These are phyloP conservation scores for Pulveroboletus sp. DNA, from an alignment of 768 basidiomycete species.

Conservation along the genomic window DNA sequence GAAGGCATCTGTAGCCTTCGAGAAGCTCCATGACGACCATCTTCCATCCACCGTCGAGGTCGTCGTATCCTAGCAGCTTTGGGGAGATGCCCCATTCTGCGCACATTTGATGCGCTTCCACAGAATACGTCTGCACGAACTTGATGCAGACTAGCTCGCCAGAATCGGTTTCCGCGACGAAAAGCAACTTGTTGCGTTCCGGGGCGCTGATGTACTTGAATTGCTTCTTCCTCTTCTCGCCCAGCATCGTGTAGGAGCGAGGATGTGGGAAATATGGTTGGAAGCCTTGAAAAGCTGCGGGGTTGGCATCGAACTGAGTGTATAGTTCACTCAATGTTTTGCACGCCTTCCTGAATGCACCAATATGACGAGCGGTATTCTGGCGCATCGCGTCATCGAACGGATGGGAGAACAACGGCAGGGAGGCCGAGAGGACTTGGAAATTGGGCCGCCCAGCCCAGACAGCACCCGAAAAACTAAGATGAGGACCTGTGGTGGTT, in stretches of 20 bases:
- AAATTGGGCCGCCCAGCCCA: slow-evolving; percentile 23
- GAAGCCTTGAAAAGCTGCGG: background rate
- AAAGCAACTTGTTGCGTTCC: no score
- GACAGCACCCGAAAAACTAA: slow-evolving; percentile 27
- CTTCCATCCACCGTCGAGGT: slow-evolving; percentile 29
- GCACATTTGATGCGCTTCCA: background rate
- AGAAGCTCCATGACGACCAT: slow-evolving; percentile 35
- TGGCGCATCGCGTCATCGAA: slow-evolving; percentile 9
- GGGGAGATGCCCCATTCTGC: slow-evolving; percentile 10
- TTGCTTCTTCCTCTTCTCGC: background rate
- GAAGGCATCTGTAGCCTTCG: slow-evolving; percentile 2
- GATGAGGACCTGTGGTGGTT: slow-evolving; percentile 18
- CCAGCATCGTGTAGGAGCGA: background rate
- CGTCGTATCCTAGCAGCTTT: slow-evolving; percentile 21
- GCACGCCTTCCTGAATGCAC: background rate
- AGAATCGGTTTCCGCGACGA: no score
- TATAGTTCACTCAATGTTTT: background rate
- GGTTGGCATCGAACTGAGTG: background rate
- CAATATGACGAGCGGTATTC: background rate
- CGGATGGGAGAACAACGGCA: slow-evolving; percentile 23
- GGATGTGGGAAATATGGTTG: no score
- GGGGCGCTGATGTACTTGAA: background rate
- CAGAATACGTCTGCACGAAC: no score
- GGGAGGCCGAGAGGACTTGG: slow-evolving; percentile 22
- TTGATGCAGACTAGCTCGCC: no score